Conservation (phyloP, 768 basidiomycete species). For the Lentinus brumalis region DNA sequence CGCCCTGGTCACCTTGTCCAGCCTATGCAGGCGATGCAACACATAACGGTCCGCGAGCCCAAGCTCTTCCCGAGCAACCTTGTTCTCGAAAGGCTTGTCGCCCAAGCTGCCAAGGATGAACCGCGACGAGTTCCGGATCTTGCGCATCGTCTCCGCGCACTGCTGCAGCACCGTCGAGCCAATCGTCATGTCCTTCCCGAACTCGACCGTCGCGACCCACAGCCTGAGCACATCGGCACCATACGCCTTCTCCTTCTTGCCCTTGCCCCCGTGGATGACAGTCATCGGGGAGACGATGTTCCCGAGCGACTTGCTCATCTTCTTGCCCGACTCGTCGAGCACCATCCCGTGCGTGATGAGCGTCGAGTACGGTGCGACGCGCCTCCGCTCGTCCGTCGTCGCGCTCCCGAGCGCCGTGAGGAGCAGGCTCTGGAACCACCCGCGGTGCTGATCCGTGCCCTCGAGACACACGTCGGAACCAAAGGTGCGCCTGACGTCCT, state of each 20-base stretch:
- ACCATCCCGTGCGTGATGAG: constrained; percentile 98
- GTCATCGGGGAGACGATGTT: constrained; percentile 87
- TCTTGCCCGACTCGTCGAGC: constrained; percentile 84
- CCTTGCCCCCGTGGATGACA: constrained; percentile 70
- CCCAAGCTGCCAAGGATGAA: constrained; percentile 85
- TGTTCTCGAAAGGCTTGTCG: constrained; percentile 37
- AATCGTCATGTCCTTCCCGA: constrained; percentile 85
- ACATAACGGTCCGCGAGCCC: constrained; percentile 82
- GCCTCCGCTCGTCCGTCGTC: constrained; percentile 27
- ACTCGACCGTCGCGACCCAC: constrained; percentile 92
- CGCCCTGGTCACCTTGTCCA: constrained; percentile 68
- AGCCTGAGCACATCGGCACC: constrained; percentile 86
- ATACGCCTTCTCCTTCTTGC: constrained; percentile 71
- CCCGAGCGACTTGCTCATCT: constrained; percentile 98
- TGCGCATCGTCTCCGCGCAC: constrained; percentile 73
- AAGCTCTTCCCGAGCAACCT: constrained; percentile 50
- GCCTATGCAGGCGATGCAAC: constrained; percentile 76
- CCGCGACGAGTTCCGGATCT: constrained; percentile 82
- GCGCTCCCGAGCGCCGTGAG: constrained; percentile 73
- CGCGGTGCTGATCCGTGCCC: constrained; percentile 96
- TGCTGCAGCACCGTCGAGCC: constrained; percentile 77
- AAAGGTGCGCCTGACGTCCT: constrained; percentile 35
- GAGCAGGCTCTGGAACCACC: constrained; percentile 97
- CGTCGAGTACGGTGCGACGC: constrained; percentile 62
- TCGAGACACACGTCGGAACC: constrained; percentile 89